Conservation (phyloP, 176 grass and related monocot genomes). For the Ensete glaucum region DNA sequence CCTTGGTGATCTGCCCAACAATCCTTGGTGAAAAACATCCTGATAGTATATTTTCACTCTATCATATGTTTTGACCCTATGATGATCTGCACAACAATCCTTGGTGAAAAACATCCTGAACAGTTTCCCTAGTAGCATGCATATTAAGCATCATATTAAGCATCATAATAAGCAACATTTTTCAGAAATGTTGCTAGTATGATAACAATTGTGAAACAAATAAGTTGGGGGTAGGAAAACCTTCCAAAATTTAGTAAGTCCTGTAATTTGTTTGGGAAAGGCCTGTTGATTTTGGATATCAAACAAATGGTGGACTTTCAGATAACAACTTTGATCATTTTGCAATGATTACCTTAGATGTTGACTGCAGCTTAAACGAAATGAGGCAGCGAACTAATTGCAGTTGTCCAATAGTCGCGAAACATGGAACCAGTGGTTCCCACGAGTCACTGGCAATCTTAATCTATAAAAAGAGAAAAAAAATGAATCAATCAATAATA, state of each 20-base stretch:
- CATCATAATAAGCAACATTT: no score
- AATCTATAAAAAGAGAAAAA: conserved; percentile 33
- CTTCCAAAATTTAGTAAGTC: not conserved
- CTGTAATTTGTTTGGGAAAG: not conserved
- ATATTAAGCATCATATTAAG: no score
- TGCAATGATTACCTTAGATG: conserved; percentile 41
- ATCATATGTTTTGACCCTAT: no score
- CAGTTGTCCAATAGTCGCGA: conserved; percentile 62
- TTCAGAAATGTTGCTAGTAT: no score
- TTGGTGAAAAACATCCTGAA: no score
- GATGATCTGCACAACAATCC: no score
- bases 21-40: no score
- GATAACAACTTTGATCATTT: not conserved
- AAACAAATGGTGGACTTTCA: not conserved
- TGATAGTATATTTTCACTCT: no score
- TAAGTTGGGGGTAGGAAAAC: not conserved
- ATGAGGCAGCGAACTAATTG: conserved; percentile 50
- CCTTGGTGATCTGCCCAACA: no score
- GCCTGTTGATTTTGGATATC: not conserved
- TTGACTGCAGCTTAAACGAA: conserved; percentile 51
- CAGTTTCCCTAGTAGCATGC: no score
- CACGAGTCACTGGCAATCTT: conserved; percentile 38
- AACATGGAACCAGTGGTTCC: conserved; percentile 41
- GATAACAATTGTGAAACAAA: not conserved
- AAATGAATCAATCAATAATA: conserved; percentile 5